Evolutionary conservation across 441 rosid species (phyloP).

Genomic region (Populus hybrid): DNA sequence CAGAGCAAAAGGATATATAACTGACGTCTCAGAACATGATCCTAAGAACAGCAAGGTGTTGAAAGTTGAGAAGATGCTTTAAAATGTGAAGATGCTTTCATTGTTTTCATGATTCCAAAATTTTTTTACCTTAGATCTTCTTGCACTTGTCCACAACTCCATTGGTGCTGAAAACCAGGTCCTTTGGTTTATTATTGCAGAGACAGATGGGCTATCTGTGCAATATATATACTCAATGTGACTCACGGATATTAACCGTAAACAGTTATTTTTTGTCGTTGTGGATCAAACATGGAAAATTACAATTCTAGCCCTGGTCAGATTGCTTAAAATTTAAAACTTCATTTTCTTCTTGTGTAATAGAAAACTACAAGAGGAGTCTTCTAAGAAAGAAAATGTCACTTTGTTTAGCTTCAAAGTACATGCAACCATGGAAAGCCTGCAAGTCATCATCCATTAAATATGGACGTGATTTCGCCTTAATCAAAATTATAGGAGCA

Average conservation of each 20-base stretch:
- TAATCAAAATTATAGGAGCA: not conserved
- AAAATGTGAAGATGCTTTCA: not conserved
- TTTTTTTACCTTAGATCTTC: not conserved
- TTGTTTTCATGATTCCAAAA: not conserved
- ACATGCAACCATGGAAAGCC: not conserved
- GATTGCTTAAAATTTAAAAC: not conserved
- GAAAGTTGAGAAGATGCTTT: not conserved
- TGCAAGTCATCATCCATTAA: not conserved
- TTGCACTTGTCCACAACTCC: not conserved
- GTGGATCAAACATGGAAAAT: no score
- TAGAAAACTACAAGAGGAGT: not conserved
- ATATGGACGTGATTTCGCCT: not conserved
- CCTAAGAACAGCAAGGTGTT: not conserved
- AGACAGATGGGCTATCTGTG: not conserved
- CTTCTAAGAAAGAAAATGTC: not conserved
- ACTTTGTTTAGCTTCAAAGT: not conserved
- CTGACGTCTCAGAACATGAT: not conserved
- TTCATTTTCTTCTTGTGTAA: not conserved
- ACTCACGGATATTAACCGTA: not conserved
- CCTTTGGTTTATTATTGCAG: not conserved
- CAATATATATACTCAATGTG: not conserved
- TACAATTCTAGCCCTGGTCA: not conserved
- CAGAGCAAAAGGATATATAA: not conserved
- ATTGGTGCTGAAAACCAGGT: not conserved
- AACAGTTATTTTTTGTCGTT: no score